Conservation (phyloP, 257 asterid species). For the Nicotiana otophora region DNA sequence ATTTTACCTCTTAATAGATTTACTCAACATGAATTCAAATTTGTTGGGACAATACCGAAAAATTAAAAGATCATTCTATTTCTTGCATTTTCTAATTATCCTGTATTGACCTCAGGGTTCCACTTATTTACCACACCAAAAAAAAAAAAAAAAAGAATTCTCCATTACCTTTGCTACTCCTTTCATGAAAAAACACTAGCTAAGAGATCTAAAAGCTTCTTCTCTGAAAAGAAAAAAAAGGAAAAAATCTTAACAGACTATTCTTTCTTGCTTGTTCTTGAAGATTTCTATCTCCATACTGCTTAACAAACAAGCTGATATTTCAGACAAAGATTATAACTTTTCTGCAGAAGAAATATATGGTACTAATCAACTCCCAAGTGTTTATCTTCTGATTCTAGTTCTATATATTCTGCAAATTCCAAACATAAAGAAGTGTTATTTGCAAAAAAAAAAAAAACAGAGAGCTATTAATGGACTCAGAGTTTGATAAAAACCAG, state of each 20-base stretch:
- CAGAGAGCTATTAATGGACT: slow-evolving; percentile 34
- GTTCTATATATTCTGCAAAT: slow-evolving; percentile 31
- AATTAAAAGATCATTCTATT: too few relatives aligned
- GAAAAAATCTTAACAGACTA: not conserved
- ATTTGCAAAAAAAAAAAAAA: not conserved
- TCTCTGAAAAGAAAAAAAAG: slow-evolving; percentile 5
- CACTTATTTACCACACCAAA: too few relatives aligned
- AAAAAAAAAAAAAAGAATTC: not conserved
- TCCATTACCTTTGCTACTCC: not conserved
- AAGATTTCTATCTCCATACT: slow-evolving; percentile 30
- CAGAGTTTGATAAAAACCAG: slow-evolving; percentile 26
- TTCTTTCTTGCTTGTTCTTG: slow-evolving; percentile 39
- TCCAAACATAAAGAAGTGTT: slow-evolving; percentile 4
- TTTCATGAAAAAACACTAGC: not conserved
- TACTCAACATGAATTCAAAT: too few relatives aligned
- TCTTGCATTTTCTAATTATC: too few relatives aligned
- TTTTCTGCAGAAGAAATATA: slow-evolving; percentile 36
- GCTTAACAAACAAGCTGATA: slow-evolving; percentile 53
- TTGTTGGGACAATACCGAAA: too few relatives aligned
- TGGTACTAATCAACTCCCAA: slow-evolving; percentile 47
- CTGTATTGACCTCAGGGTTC: too few relatives aligned
- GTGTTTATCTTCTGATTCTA: slow-evolving; percentile 19
- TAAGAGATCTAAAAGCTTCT: not conserved
- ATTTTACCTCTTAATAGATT: too few relatives aligned
- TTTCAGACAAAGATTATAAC: slow-evolving; percentile 20